Percentiles rank a stretch among this genome's conserved stretches.
phyloP scores from a whole-genome alignment of 148 eudicot species.

The Nepenthes mirabilis region DNA sequence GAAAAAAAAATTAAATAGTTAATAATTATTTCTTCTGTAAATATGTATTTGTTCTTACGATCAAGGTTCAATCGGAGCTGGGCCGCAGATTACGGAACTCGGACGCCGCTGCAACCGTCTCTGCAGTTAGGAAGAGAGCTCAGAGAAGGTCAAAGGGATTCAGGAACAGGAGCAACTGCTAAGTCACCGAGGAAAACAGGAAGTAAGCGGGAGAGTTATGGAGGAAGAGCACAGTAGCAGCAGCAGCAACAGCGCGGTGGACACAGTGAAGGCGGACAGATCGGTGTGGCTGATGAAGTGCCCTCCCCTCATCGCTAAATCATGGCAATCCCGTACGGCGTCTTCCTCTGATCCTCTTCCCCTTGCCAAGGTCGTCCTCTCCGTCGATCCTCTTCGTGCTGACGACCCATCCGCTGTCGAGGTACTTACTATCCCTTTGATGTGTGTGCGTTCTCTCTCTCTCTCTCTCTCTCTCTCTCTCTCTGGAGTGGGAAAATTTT shows the following conservation, averaged over 20 bases:
- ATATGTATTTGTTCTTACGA: too few relatives aligned
- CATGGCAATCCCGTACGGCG: constrained; percentile 60
- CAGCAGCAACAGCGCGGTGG: constrained; percentile 21
- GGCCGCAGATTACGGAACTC: too few relatives aligned
- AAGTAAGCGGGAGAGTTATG: constrained; percentile 17
- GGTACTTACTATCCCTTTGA: constrained; percentile 10
- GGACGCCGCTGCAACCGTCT: too few relatives aligned
- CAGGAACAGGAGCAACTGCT: background rate
- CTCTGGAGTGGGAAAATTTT: background rate
- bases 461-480: background rate
- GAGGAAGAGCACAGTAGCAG: constrained; percentile 46
- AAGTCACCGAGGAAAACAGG: background rate
- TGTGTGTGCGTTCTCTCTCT: background rate
- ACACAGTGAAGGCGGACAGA: constrained; percentile 46
- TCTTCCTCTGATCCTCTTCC: constrained; percentile 32
- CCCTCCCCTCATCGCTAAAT: constrained; percentile 59
- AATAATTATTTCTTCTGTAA: too few relatives aligned
- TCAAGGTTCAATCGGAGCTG: too few relatives aligned
- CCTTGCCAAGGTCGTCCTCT: constrained; percentile 66
- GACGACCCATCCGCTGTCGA: constrained; percentile 33
- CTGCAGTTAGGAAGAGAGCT: too few relatives aligned
- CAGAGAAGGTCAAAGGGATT: too few relatives aligned
- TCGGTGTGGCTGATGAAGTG: constrained; percentile 94
- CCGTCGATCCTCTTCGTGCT: constrained; percentile 70
- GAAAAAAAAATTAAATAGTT: too few relatives aligned